phyloP scores from a whole-genome alignment of 2,329 filamentous ascomycete genomes.

The Aureobasidium namibiae region DNA sequence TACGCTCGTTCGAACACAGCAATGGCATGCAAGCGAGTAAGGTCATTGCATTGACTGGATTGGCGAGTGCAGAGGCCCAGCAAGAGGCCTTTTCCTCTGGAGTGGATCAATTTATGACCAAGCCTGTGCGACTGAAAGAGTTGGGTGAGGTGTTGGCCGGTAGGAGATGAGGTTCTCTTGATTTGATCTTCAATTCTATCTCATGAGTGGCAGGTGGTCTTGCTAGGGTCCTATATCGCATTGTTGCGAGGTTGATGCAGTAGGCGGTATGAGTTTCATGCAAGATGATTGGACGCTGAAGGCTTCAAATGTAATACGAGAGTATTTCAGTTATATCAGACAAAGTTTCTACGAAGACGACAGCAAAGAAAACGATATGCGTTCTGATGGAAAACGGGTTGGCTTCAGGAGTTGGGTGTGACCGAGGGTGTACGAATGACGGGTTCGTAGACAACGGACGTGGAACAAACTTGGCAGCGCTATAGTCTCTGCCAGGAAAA shows the following conservation, averaged over 20 bases:
- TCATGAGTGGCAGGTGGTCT: no score
- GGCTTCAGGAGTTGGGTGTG: not conserved
- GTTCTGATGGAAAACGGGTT: not conserved
- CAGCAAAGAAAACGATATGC: no score
- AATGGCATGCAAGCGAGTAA: slow-evolving; percentile 3
- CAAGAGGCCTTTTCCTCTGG: slow-evolving; percentile 21
- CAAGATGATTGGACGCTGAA: not conserved
- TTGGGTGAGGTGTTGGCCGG: slow-evolving; percentile 2
- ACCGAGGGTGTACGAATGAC: not conserved
- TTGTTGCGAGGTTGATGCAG: no score
- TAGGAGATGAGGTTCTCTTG: not conserved
- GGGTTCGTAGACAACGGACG: not conserved
- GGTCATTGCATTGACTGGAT: slow-evolving; percentile 22
- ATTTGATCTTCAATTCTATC: no score
- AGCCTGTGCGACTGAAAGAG: slow-evolving; percentile 18
- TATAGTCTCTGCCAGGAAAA: not conserved
- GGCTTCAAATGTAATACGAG: not conserved
- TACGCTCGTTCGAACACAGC: slow-evolving; percentile 13
- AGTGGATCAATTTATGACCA: slow-evolving; percentile 25
- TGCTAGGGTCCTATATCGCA: no score
- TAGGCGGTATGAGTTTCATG: not conserved
- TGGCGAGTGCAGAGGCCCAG: slow-evolving; percentile 22
- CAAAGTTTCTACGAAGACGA: no score
- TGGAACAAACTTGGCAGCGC: not conserved
- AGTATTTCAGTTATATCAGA: no score